Evolutionary conservation across 2,329 filamentous ascomycete genomes (phyloP).

Genomic region (Didymella pomorum): DNA sequence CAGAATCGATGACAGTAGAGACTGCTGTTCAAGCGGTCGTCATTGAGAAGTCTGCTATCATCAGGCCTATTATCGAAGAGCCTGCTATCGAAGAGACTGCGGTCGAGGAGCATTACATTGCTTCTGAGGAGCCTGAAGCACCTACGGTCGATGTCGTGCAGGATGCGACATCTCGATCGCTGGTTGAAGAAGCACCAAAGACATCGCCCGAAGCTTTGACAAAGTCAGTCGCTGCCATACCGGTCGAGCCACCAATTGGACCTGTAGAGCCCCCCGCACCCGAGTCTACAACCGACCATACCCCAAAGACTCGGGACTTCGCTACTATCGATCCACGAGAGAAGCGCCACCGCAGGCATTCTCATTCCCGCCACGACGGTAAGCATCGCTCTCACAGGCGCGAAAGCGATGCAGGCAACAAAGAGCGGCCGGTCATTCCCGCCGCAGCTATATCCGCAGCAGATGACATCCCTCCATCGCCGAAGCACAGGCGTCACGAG

Average conservation of each 20-base stretch:
- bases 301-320: conserved; percentile 35
- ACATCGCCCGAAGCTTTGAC: background rate
- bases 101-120: background rate
- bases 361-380: conserved; percentile 36
- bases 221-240: background rate
- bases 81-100: background rate
- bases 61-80: background rate
- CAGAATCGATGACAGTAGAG: background rate
- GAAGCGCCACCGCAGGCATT: conserved; percentile 42
- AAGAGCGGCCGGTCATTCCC: conserved; percentile 36
- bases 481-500: conserved; percentile 41
- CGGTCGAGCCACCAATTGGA: background rate
- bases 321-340: conserved; percentile 36
- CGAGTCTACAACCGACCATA: conserved; percentile 10
- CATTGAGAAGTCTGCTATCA: background rate
- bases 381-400: conserved; percentile 40
- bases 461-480: conserved; percentile 30
- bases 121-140: background rate
- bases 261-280: background rate
- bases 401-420: conserved; percentile 43
- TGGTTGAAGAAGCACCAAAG: background rate
- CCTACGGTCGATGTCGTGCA: background rate
- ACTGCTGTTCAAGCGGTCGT: background rate
- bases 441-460: conserved; percentile 30
- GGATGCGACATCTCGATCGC: background rate